These are phyloP conservation scores for Urostyla sp. DNA, from an alignment of 73 alveolate species.

Conservation along the genomic window DNA sequence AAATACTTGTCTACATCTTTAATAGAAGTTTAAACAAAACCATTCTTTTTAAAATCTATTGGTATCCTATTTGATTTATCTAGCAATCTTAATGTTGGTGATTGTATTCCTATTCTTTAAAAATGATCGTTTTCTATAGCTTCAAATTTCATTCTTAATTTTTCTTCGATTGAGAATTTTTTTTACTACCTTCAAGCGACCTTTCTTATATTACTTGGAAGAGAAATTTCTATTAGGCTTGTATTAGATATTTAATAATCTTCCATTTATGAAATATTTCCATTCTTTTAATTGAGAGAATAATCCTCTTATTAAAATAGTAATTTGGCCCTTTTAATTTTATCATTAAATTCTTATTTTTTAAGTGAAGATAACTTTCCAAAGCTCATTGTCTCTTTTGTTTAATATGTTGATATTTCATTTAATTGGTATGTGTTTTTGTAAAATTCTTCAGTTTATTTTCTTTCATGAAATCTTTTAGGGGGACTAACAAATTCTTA, in stretches of 20 bases:
- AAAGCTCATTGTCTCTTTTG: too few relatives aligned
- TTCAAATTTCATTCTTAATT: conserved; percentile 8
- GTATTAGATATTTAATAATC: neutral
- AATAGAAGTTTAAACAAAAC: neutral
- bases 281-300: neutral
- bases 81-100: too few relatives aligned
- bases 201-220: neutral
- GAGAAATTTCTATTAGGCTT: neutral
- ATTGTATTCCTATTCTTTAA: neutral
- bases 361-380: too few relatives aligned
- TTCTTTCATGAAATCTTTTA: neutral
- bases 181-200: neutral
- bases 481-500: neutral
- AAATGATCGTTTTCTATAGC: conserved; percentile 13
- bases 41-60: neutral
- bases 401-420: neutral
- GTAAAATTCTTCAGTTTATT: neutral
- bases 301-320: conserved; percentile 13
- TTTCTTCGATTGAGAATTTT: conserved; percentile 44
- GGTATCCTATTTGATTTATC: neutral
- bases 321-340: conserved; percentile 3
- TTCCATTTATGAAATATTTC: neutral
- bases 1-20: conserved; percentile 8
- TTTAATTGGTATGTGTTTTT: neutral
- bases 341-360: conserved; percentile 7